These are phyloP conservation scores for Trypanosoma mega DNA, from an alignment of 208 protist genomes.

Conservation along the genomic window DNA sequence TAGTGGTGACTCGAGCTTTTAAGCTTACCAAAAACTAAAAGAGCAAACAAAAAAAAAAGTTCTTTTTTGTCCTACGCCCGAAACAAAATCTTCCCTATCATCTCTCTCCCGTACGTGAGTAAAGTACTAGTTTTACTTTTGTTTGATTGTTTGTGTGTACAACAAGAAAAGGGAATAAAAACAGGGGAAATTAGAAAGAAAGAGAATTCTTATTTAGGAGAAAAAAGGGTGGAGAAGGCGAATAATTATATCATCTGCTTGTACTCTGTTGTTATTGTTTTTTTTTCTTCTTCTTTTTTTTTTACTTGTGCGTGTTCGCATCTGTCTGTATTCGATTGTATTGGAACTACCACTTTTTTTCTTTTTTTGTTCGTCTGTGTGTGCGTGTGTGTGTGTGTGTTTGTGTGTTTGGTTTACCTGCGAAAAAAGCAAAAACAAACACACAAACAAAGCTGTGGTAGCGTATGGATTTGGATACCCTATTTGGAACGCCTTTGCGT, in stretches of 20 bases:
- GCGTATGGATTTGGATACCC: slow-evolving; percentile 7
- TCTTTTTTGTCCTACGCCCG: neutral
- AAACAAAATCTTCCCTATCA: no score
- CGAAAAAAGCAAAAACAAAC: no score
- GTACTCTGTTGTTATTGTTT: no score
- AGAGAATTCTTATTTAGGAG: neutral
- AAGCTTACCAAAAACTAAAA: neutral
- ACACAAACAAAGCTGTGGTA: no score
- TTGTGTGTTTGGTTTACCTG: no score
- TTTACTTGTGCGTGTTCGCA: slow-evolving; percentile 5
- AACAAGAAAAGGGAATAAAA: no score
- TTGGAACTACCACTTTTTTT: neutral
- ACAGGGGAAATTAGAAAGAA: neutral
- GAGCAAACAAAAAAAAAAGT: neutral
- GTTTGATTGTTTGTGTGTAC: neutral
- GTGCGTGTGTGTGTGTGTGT: no score
- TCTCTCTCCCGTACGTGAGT: no score
- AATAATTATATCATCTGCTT: neutral
- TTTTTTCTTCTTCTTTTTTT: no score
- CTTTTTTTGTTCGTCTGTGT: neutral
- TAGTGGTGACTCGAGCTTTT: neutral
- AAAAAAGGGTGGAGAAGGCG: neutral
- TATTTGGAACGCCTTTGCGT: slow-evolving; percentile 16
- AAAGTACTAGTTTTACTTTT: no score
- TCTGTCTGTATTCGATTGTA: slow-evolving; percentile 15